Percentiles rank a stretch among this genome's conserved stretches.
phyloP scores from a whole-genome alignment of 2,329 filamentous ascomycete species.

The Exophiala bonariae region DNA sequence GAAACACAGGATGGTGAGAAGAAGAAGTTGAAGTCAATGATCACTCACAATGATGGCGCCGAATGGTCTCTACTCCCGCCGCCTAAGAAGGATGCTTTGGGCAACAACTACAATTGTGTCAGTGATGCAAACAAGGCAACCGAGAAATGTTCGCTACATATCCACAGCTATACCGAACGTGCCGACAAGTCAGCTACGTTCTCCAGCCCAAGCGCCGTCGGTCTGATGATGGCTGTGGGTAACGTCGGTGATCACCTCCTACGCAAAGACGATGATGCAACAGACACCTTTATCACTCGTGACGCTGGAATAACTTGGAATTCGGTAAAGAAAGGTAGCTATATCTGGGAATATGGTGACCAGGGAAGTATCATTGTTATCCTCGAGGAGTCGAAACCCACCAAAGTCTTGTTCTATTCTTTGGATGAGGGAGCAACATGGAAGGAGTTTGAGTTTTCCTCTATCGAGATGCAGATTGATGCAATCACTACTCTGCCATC shows the following conservation, averaged over 20 bases:
- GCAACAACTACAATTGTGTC: slow-evolving; percentile 70
- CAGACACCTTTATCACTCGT: slow-evolving; percentile 84
- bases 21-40: slow-evolving; percentile 85
- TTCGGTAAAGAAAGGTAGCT: slow-evolving; percentile 80
- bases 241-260: slow-evolving; percentile 79
- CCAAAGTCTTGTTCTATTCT: slow-evolving; percentile 71
- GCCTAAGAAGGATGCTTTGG: slow-evolving; percentile 69
- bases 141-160: slow-evolving; percentile 77
- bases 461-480: slow-evolving; percentile 67
- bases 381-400: slow-evolving; percentile 68
- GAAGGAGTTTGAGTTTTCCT: slow-evolving; percentile 70
- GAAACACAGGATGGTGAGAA: slow-evolving; percentile 61
- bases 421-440: slow-evolving; percentile 79
- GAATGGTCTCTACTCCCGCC: slow-evolving; percentile 77
- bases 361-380: slow-evolving; percentile 91
- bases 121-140: slow-evolving; percentile 53
- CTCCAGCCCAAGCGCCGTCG: slow-evolving; percentile 83
- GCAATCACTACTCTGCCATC: slow-evolving; percentile 87
- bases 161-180: slow-evolving; percentile 95
- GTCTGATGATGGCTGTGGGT: slow-evolving; percentile 85
- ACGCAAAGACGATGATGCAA: slow-evolving; percentile 71
- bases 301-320: slow-evolving; percentile 92
- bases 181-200: slow-evolving; percentile 79
- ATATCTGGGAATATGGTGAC: slow-evolving; percentile 94
- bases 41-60: slow-evolving; percentile 94